Evolutionary conservation across 345 rosid genomes (phyloP), one percentile per base, ranked within the genome.

Genomic region (Sisymbrium altissimum): DNA sequence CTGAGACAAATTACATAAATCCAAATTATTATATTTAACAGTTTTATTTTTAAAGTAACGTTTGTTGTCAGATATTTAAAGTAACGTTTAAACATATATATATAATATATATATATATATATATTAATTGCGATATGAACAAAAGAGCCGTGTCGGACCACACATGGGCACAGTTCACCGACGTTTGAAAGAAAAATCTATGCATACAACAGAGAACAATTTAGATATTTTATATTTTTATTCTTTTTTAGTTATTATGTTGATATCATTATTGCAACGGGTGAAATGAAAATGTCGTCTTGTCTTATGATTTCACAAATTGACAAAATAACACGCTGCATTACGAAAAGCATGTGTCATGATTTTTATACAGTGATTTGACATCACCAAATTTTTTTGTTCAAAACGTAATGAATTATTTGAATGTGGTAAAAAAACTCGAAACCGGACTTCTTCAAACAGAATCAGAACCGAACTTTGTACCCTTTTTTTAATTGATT

Each of bases 101-200:
- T n/a, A n/a, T n/a, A 2, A 36, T 38, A 38, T 10, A 10, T 3
- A 39, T 12, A 27, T 55, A 7, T 32, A 46, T 57, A 32, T 70
- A 23, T n/a, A 14, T 6, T 52, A 15, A 23, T 14, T 64, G 38
- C 19, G 17, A 30, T 70, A 43, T 77, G 63, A 64, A 65, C 49
- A 66, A 9, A 39, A 57, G 81, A 71, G 68, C 62, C 80, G 76
- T 63, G 80, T 71, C 58, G 68, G 76, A 70, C 76, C 62, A 46
- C 67, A 36, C 74, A 68, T 68, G 71, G 68, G 17, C 23, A 68
- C 66, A 27, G 59, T 43, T 36, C 60, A 62, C 65, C 70, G 64
- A 75, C 73, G 68, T 75, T 49, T 73, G 66, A 56, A 13, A 0
- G 14, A 64, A 65, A 74, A 13, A 66, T 36, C 59, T 46, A 48